phyloP scores from a whole-genome alignment of 768 basidiomycete genomes.

The Agaricus subrufescens region DNA sequence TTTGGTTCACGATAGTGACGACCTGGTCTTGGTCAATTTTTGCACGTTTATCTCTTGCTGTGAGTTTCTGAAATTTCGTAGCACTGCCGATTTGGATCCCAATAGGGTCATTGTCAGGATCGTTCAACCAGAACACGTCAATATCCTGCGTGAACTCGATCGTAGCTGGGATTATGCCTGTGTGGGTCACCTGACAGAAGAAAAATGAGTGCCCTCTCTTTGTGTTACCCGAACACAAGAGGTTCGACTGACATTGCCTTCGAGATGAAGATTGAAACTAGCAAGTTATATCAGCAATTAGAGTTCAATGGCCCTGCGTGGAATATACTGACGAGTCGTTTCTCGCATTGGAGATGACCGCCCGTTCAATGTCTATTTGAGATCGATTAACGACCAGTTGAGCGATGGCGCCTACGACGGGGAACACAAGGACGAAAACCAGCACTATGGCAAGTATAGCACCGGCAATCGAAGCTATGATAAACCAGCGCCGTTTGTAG shows the following conservation, averaged over 20 bases:
- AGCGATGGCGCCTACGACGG: conserved; percentile 61
- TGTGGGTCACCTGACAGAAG: conserved; percentile 50
- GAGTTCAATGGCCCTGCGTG: not conserved
- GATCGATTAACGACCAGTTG: conserved; percentile 59
- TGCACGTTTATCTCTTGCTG: conserved; percentile 51
- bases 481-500: conserved; percentile 62
- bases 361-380: conserved; percentile 47
- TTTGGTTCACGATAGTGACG: conserved; percentile 52
- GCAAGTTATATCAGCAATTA: not conserved
- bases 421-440: conserved; percentile 64
- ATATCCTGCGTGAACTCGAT: conserved; percentile 58
- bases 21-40: conserved; percentile 54
- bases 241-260: conserved; percentile 42
- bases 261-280: conserved; percentile 49
- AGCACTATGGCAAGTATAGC: conserved; percentile 53
- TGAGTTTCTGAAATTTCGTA: conserved; percentile 34
- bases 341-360: conserved; percentile 45
- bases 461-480: conserved; percentile 48
- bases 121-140: conserved; percentile 53
- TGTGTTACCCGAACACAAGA: not conserved
- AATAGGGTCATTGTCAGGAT: conserved; percentile 26
- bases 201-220: not conserved
- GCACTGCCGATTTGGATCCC: conserved; percentile 53
- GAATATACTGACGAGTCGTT: conserved; percentile 47
- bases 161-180: conserved; percentile 58